These are phyloP conservation scores for Picochlorum costavermella DNA, from an alignment of 139 green algal species.

Conservation along the genomic window DNA sequence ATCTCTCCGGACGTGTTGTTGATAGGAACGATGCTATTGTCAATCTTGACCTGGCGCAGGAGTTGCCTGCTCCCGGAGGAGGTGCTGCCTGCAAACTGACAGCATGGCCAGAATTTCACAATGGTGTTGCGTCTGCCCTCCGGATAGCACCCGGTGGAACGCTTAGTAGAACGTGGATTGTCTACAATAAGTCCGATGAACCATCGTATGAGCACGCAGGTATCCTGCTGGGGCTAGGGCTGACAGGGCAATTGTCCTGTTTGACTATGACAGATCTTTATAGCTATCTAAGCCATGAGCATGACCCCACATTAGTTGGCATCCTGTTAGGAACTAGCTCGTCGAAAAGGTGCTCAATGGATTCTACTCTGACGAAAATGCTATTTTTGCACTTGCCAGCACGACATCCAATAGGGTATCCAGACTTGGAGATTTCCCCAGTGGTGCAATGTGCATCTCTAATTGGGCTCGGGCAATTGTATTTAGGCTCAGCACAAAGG, in stretches of 20 bases:
- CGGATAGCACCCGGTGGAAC: constrained; percentile 34
- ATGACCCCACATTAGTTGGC: constrained; percentile 74
- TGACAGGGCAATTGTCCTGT: constrained; percentile 45
- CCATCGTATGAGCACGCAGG: constrained; percentile 75
- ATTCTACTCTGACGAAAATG: constrained; percentile 68
- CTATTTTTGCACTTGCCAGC: constrained; percentile 91
- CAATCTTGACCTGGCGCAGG: constrained; percentile 59
- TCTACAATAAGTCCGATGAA: constrained; percentile 63
- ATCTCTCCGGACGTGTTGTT: constrained; percentile 56
- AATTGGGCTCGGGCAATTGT: constrained; percentile 80
- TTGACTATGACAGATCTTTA: constrained; percentile 46
- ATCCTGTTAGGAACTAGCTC: constrained; percentile 77
- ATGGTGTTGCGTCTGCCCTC: constrained; percentile 76
- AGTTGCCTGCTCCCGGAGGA: constrained; percentile 37
- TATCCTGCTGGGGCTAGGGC: constrained; percentile 83
- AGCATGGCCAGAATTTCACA: constrained; percentile 97
- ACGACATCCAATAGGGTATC: constrained; percentile 43
- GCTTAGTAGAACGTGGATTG: constrained; percentile 70
- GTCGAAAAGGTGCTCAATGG: constrained; percentile 45
- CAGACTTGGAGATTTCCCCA: constrained; percentile 86
- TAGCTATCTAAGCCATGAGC: constrained; percentile 60
- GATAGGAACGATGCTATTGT: constrained; percentile 57
- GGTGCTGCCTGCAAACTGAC: constrained; percentile 59
- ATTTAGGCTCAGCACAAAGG: constrained; percentile 72
- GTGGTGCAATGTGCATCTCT: constrained; percentile 78